These are phyloP conservation scores for Hericium coralloides DNA, from an alignment of 768 basidiomycete species.

Conservation along the genomic window DNA sequence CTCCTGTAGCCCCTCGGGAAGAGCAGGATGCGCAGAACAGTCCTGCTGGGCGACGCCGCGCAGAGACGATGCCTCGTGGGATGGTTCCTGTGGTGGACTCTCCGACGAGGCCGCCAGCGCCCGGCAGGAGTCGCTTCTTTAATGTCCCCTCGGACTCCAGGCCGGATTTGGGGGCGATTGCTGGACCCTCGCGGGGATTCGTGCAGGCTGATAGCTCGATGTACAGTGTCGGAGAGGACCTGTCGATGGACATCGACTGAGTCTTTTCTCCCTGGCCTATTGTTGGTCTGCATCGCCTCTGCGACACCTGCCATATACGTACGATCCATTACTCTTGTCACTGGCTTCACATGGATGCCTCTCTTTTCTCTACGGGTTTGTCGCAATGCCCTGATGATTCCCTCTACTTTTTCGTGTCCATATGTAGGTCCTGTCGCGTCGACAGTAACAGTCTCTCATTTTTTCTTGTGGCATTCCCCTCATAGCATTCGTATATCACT, in stretches of 20 bases:
- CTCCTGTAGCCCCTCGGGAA: neutral
- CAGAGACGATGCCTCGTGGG: constrained; percentile 16
- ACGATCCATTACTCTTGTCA: neutral
- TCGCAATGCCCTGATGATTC: neutral
- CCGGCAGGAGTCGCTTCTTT: constrained; percentile 7
- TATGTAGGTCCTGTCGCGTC: neutral
- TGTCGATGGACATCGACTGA: constrained; percentile 14
- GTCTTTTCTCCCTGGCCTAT: neutral
- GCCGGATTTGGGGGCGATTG: constrained; percentile 16
- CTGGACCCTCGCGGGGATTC: constrained; percentile 11
- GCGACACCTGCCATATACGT: neutral
- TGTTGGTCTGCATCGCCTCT: neutral
- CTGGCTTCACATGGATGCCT: neutral
- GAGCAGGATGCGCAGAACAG: neutral
- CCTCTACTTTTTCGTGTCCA: neutral
- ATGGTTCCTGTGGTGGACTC: constrained; percentile 14
- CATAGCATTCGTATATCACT: neutral
- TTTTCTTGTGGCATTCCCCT: neutral
- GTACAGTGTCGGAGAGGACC: constrained; percentile 10
- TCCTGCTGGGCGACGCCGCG: constrained; percentile 9
- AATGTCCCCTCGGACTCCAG: neutral
- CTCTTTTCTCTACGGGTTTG: neutral
- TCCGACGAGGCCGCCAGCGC: neutral
- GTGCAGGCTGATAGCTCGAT: constrained; percentile 7
- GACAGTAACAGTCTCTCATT: neutral